These are phyloP conservation scores for Dothideomycetidae sp. DNA, from an alignment of 2,329 filamentous ascomycete genomes.

Conservation along the genomic window DNA sequence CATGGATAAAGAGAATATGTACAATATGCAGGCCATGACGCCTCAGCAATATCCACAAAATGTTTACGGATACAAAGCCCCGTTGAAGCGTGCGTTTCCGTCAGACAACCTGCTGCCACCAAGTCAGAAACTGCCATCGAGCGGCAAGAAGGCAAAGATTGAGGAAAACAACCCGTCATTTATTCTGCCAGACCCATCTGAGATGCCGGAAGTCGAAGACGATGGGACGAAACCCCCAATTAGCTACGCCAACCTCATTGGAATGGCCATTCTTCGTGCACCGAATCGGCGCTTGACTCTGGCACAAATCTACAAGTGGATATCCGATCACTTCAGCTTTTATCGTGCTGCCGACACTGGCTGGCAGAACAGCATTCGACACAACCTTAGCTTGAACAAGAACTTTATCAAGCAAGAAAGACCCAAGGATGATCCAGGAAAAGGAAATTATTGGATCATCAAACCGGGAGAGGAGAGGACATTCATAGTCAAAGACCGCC, in stretches of 20 bases:
- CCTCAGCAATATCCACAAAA: constrained; percentile 22
- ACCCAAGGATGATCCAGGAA: constrained; percentile 92
- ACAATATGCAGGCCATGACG: constrained; percentile 24
- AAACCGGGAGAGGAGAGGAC: constrained; percentile 76
- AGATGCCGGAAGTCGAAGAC: constrained; percentile 71
- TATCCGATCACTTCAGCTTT: constrained; percentile 84
- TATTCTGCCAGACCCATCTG: constrained; percentile 53
- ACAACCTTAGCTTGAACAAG: constrained; percentile 95
- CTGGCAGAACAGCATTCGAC: constrained; percentile 98
- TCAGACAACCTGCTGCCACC: constrained; percentile 6
- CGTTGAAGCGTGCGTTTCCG: constrained; percentile 36
- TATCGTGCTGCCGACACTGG: constrained; percentile 74
- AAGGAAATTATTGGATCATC: constrained; percentile 95
- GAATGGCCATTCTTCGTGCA: constrained; percentile 88
- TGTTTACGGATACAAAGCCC: constrained; percentile 30
- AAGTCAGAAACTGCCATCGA: constrained; percentile 18
- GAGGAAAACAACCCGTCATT: constrained; percentile 35
- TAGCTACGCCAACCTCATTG: constrained; percentile 90
- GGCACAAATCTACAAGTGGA: constrained; percentile 98
- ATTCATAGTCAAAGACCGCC: constrained; percentile 63
- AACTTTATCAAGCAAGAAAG: constrained; percentile 91
- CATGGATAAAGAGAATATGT: constrained; percentile 37
- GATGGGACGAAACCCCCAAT: constrained; percentile 80
- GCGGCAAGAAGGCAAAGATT: constrained; percentile 51
- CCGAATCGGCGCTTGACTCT: constrained; percentile 72